Base-by-base conservation (phyloP, 257 asterid genomes). In the Nicotiana attenuata region DNA sequence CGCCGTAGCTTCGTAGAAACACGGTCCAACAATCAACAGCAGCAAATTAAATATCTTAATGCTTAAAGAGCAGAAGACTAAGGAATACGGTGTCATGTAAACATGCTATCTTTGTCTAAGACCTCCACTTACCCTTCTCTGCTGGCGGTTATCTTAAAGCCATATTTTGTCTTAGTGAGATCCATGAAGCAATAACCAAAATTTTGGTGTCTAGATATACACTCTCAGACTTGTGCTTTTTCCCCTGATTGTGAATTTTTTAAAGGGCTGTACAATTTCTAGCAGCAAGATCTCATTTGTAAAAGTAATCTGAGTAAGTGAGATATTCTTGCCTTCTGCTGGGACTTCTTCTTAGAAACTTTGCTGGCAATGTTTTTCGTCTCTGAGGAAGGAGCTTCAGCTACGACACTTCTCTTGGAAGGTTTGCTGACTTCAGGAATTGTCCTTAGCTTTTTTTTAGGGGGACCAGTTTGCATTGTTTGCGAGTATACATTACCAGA, bases 401-500 rank as follows among this genome's bases (percentile, higher is more conserved):
- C 92, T 83, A 87, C 22, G 81, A 85, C 90, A 90, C 92, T 92
- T 84, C 86, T 94, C 85, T 93, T 90, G 69, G 85, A 57, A 85
- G 91, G 91, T 86, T 83, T 93, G 87, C 87, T 85, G 83, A 87
- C 90, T 87, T 93, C 97, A 79, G 86, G 81, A 24, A 82, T 91
- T 26, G 91, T 86, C 68, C 88, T 91, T 33, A 85, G 82, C 88
- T 89, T 88, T 29, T 81, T 80, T 66, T 84, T 86, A 14, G 87
- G 85, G 52, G 88, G 80, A 79, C 83, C 90, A 19, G 87, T 71
- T 86, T 90, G 92, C 88, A 81, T 88, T 10, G 89, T 80, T 63
- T 83, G 92, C 56, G 93, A 84, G 88, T 81, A 86, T 47, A 82
- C n/a, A 84, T 86, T 78, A 69, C 98, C 98, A 73, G 98, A 96